Base-by-base conservation (phyloP, 371 early-diverging fungal genomes). In the Mortierella sp. region DNA sequence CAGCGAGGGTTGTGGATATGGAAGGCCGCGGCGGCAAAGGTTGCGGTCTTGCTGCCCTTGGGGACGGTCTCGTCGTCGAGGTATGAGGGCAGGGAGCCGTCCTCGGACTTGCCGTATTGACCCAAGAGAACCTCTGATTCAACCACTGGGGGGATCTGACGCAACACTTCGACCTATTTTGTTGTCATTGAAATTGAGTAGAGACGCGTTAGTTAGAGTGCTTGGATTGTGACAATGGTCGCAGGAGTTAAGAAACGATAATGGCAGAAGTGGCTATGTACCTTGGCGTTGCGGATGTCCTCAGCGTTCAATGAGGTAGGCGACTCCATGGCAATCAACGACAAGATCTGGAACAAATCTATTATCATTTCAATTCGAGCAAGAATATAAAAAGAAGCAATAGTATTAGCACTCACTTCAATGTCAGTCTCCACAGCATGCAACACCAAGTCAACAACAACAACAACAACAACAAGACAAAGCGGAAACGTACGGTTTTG, bases 21-120 rank as follows among this genome's bases (percentile, higher is more conserved):
- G 83, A 97, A 89, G 24, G 93, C 94, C 35, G 94, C 91, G 27
- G 95, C 96, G 0, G 98, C 97, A 87, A 94, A 98, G 0, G 98
- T 98, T 27, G 98, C 96, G 0, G 97, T 96, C 75, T 90, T 91
- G 75, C 91, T 91, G 54, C 94, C 94, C 82, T 94, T 91, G 76
- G 96, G 96, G n/a, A 98, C 95, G 0, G 97, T 96, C 44, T 96
- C 94, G 80, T 98, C 99, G 71, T 98, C 98, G 74, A 95, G 90
- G 84, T 98, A 98, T 3, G 98, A 98, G 24, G 96, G 95, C 83
- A 94, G 92, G 16, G 87, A 88, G 79, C 95, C 95, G 70, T 95
- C 96, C 41, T 91, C 93, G 6, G 91, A 90, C 35, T 78, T 87
- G 16, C 93, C 93, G 88, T 98, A 98, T 89, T 98, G 99, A 12